Percentiles rank a stretch among this genome's conserved stretches.
Evolutionary conservation across 2,329 filamentous ascomycete species (phyloP).

Genomic region (Amesomyces nigricolor): DNA sequence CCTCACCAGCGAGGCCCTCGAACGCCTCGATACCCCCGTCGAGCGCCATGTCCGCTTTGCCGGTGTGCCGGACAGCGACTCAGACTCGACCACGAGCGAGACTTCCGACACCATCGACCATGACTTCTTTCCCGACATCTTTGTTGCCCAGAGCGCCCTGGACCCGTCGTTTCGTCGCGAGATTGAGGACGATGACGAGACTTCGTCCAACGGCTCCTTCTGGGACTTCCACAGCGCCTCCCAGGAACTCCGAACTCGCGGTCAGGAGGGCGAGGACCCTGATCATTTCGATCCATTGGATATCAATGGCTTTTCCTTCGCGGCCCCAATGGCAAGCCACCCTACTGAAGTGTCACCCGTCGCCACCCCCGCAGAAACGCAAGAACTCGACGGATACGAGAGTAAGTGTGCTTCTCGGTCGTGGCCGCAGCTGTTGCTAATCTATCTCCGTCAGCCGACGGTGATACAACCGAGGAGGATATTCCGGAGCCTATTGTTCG

Average conservation of each 20-base stretch:
- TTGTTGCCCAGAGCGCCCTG: constrained; percentile 67
- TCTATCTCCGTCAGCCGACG: constrained; percentile 43
- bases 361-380: constrained; percentile 30
- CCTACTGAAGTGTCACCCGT: constrained; percentile 32
- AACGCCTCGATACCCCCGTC: constrained; percentile 27
- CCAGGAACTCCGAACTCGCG: constrained; percentile 34
- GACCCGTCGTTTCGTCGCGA: constrained; percentile 68
- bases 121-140: constrained; percentile 71
- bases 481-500: constrained; percentile 46
- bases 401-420: constrained; percentile 42
- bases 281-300: constrained; percentile 34
- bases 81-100: constrained; percentile 56
- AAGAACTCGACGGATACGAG: constrained; percentile 53
- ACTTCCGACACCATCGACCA: constrained; percentile 53
- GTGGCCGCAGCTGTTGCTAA: constrained; percentile 34
- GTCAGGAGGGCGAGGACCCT: constrained; percentile 40
- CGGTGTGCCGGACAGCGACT: constrained; percentile 60
- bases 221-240: constrained; percentile 54
- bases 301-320: constrained; percentile 27
- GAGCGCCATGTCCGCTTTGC: constrained; percentile 71
- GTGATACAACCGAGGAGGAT: constrained; percentile 58
- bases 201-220: constrained; percentile 53
- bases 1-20: constrained; percentile 21
- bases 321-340: constrained; percentile 37
- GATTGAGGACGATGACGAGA: constrained; percentile 63